Evolutionary conservation across 2,329 filamentous ascomycete genomes (phyloP).

Genomic region (Leptosphaerulina australis): DNA sequence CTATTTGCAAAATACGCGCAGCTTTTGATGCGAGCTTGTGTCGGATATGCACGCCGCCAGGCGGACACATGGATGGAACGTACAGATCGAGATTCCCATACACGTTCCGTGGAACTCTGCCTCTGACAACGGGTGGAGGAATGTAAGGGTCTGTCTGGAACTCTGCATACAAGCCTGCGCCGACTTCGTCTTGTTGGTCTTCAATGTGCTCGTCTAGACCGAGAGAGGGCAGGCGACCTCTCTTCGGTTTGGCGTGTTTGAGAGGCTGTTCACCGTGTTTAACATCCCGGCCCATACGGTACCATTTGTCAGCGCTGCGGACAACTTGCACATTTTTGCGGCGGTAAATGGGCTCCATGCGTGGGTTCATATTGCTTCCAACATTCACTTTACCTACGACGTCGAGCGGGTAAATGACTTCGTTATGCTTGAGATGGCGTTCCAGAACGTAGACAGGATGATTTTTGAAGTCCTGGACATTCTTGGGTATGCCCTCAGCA

Average conservation of each 20-base stretch:
- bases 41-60: constrained; percentile 63
- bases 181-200: constrained; percentile 51
- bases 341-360: constrained; percentile 80
- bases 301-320: constrained; percentile 86
- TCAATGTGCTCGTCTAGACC: constrained; percentile 42
- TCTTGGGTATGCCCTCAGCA: constrained; percentile 80
- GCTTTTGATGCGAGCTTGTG: constrained; percentile 69
- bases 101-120: constrained; percentile 68
- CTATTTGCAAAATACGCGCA: constrained; percentile 75
- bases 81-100: constrained; percentile 70
- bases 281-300: constrained; percentile 80
- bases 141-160: constrained; percentile 73
- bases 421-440: constrained; percentile 80
- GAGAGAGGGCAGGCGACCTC: constrained; percentile 32
- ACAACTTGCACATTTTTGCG: constrained; percentile 79
- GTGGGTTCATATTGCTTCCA: constrained; percentile 62
- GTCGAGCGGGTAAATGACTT: constrained; percentile 76
- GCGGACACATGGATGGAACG: constrained; percentile 67
- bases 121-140: constrained; percentile 75
- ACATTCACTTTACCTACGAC: constrained; percentile 78
- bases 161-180: constrained; percentile 62
- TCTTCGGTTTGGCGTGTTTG: constrained; percentile 64
- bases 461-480: constrained; percentile 84
- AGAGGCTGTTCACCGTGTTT: constrained; percentile 77
- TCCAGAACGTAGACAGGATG: constrained; percentile 79